Base-by-base conservation (phyloP, 2,329 filamentous ascomycete genomes). In the Pyrenochaeta sp. region DNA sequence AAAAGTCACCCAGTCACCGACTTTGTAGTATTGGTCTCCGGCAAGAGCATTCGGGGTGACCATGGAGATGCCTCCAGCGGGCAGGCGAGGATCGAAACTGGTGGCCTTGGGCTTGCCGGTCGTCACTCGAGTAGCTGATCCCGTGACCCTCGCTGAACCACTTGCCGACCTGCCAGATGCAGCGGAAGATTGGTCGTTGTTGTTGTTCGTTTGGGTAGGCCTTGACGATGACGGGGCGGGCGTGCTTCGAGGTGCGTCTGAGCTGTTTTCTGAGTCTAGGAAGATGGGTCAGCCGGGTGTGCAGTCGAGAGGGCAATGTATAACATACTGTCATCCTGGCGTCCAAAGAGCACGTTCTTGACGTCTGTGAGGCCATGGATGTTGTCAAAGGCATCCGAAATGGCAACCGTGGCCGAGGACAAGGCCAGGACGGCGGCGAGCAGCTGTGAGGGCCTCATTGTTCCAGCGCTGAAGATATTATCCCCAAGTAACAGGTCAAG, bases 1-100 rank as follows among this genome's bases (percentile, higher is more conserved):
- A 55, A 87, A 85, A 0, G 84, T 86, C 20, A 86, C 72, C 46
- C 74, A 77, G 30, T 86, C 76, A 13, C 81, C 81, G 54, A 87
- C 80, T 67, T 85, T 87, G 76, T 84, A 86, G 71, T 81, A 87
- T 41, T 79, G 77, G 4, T 77, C 71, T 11, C 77, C 73, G 7
- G 74, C 73, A 6, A 72, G 65, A 7, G 74, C 64, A 35, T 74
- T 72, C 2, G 85, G 85, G 5, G 81, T 84, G 41, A 86, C 72
- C 81, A 87, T 83, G 30, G 76, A 74, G 41, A 87, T 74, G 39
- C 83, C 84, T 31, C 85, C 85, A 3, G 81, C 75, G 15, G 78
- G 79, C 11, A 78, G 65, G 41, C 79, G 75, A 35, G 80, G 68
- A 51, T 84, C 78, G 61, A 82, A 80, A 32, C 55, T 63, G 35